These are phyloP conservation scores for Beauveria pseudobassiana DNA, from an alignment of 2,329 filamentous ascomycete species.

Conservation along the genomic window DNA sequence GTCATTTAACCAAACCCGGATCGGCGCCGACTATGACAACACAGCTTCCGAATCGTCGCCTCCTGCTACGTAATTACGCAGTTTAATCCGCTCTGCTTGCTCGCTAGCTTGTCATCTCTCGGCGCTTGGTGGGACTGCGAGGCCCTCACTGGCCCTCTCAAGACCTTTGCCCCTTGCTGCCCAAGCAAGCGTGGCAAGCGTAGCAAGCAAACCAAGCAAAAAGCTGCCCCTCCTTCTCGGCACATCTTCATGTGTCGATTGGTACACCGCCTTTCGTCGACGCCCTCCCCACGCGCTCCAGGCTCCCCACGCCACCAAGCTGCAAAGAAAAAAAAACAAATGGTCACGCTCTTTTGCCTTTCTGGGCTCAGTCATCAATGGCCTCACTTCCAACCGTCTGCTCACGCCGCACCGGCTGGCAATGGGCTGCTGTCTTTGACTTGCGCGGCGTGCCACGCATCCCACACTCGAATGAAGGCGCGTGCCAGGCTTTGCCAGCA, in stretches of 20 bases:
- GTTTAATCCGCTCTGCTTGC: conserved; percentile 3
- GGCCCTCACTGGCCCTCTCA: not conserved
- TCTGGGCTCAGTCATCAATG: not conserved
- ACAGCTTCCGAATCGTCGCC: not conserved
- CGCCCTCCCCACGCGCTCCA: conserved; percentile 3
- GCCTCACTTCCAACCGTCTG: not conserved
- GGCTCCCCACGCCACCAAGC: conserved; percentile 2
- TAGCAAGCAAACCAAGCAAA: too few species aligned
- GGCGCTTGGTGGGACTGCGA: conserved; percentile 6
- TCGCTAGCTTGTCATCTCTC: conserved; percentile 6
- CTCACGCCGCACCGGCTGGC: not conserved
- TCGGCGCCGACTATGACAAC: conserved; percentile 4
- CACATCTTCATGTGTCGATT: conserved; percentile 5
- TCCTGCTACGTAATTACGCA: conserved; percentile 8
- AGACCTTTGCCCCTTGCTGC: conserved; percentile 1
- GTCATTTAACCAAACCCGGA: conserved; percentile 1
- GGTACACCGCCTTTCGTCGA: conserved; percentile 8
- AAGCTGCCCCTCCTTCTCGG: conserved; percentile 6
- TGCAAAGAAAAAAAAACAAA: not conserved
- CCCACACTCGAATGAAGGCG: not conserved
- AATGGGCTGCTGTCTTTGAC: not conserved
- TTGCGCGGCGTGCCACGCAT: not conserved
- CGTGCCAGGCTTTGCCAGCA: not conserved
- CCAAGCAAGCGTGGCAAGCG: not conserved
- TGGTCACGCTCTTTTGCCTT: not conserved